These are phyloP conservation scores for Kodamaea sagamina DNA, from an alignment of 805 yeast genomes.

Conservation along the genomic window DNA sequence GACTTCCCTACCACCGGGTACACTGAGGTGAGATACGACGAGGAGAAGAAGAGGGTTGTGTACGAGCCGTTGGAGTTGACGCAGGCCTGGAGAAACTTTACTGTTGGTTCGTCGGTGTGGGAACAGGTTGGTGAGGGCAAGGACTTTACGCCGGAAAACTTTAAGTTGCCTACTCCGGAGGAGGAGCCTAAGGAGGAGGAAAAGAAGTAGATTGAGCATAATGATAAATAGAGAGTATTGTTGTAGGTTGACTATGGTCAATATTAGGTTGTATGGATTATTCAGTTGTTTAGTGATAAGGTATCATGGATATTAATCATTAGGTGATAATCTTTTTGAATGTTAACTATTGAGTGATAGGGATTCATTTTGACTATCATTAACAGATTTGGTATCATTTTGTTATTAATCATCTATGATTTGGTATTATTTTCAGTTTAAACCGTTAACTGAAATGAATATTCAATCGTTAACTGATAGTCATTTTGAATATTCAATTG, in stretches of 20 bases:
- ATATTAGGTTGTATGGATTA: background rate
- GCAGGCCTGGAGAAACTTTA: constrained; percentile 89
- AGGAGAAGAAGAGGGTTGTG: constrained; percentile 85
- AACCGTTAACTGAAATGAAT: too few relatives aligned
- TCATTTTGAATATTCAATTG: too few relatives aligned
- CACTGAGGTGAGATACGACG: constrained; percentile 87
- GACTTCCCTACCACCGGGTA: constrained; percentile 93
- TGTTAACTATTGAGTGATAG: too few relatives aligned
- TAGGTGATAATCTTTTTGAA: too few relatives aligned
- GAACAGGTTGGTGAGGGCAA: constrained; percentile 88
- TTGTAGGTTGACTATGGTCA: background rate
- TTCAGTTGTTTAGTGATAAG: background rate
- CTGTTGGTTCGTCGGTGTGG: constrained; percentile 88
- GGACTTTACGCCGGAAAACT: constrained; percentile 77
- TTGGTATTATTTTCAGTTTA: too few relatives aligned
- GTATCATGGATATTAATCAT: too few relatives aligned
- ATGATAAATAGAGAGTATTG: constrained; percentile 2
- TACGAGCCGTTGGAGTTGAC: constrained; percentile 90
- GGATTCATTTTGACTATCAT: too few relatives aligned
- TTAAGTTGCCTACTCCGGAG: constrained; percentile 80
- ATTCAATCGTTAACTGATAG: too few relatives aligned
- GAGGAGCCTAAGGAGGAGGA: constrained; percentile 59
- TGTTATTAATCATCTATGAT: too few relatives aligned
- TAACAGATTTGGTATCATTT: too few relatives aligned
- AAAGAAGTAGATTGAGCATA: constrained; percentile 29